Percentiles rank a stretch among this genome's conserved stretches.
Conservation (phyloP, 2,329 filamentous ascomycete species). For the Aspergillus fischeri region DNA sequence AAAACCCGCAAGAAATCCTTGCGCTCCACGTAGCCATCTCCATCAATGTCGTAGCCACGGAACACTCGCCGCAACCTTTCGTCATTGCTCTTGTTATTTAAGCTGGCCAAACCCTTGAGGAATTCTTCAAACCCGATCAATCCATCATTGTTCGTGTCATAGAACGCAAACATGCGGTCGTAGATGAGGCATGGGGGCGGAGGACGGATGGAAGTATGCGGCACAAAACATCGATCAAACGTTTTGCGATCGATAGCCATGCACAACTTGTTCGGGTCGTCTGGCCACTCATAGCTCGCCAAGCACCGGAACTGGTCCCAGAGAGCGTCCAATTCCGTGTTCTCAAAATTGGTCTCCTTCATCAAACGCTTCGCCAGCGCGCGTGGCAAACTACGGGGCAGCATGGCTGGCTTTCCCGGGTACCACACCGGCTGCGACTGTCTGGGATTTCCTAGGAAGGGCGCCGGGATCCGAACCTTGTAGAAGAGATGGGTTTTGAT, state of each 20-base stretch:
- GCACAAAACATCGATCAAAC: constrained; percentile 86
- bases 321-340: constrained; percentile 82
- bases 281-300: constrained; percentile 77
- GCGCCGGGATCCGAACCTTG: constrained; percentile 87
- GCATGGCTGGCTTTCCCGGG: constrained; percentile 74
- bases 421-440: constrained; percentile 83
- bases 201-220: constrained; percentile 73
- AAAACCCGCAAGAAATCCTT: constrained; percentile 90
- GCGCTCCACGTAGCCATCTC: constrained; percentile 78
- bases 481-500: constrained; percentile 93
- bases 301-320: constrained; percentile 98
- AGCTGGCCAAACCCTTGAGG: constrained; percentile 69
- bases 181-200: constrained; percentile 84
- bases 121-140: constrained; percentile 93
- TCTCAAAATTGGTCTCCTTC: constrained; percentile 72
- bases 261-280: constrained; percentile 71
- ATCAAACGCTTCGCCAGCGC: constrained; percentile 64
- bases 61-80: constrained; percentile 73
- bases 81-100: constrained; percentile 55
- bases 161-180: constrained; percentile 95
- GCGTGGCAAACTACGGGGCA: constrained; percentile 63
- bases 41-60: constrained; percentile 84
- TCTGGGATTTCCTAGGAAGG: constrained; percentile 71
- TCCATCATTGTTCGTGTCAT: constrained; percentile 84
- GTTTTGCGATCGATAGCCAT: constrained; percentile 88